These are phyloP conservation scores for Exophiala lecanii-corni DNA, from an alignment of 2,329 filamentous ascomycete species.

Conservation along the genomic window DNA sequence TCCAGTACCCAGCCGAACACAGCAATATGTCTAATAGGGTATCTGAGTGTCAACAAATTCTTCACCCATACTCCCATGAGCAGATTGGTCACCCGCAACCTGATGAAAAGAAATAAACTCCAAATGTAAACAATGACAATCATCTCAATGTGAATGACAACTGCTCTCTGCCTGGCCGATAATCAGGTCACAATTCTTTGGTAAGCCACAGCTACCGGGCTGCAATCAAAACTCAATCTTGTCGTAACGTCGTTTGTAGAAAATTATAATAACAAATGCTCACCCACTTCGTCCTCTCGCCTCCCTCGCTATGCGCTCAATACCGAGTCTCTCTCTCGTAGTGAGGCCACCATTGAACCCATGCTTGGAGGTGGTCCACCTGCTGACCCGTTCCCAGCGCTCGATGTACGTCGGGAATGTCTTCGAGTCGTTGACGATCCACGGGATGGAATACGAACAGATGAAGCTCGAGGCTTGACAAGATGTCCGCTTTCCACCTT, in stretches of 20 bases:
- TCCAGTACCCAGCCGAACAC: no score
- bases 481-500: slow-evolving; percentile 72
- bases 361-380: slow-evolving; percentile 22
- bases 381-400: slow-evolving; percentile 3
- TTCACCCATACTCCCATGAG: no score
- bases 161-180: no score
- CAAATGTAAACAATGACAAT: no score
- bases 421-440: slow-evolving; percentile 31
- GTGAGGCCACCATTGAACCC: slow-evolving; percentile 27
- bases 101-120: no score
- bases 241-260: slow-evolving; percentile 18
- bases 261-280: slow-evolving; percentile 9
- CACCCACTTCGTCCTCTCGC: not conserved
- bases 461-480: slow-evolving; percentile 62
- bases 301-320: not conserved
- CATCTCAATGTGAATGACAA: no score
- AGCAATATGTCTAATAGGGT: no score
- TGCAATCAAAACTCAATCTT: slow-evolving; percentile 9
- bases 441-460: slow-evolving; percentile 50
- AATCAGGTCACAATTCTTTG: no score
- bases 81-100: no score
- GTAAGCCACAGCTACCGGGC: no score
- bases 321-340: slow-evolving; percentile 22
- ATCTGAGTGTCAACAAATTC: no score
- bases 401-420: slow-evolving; percentile 24